Evolutionary conservation across 108 stramenopile genomes (phyloP).

Genomic region (Cyclotella atomus): DNA sequence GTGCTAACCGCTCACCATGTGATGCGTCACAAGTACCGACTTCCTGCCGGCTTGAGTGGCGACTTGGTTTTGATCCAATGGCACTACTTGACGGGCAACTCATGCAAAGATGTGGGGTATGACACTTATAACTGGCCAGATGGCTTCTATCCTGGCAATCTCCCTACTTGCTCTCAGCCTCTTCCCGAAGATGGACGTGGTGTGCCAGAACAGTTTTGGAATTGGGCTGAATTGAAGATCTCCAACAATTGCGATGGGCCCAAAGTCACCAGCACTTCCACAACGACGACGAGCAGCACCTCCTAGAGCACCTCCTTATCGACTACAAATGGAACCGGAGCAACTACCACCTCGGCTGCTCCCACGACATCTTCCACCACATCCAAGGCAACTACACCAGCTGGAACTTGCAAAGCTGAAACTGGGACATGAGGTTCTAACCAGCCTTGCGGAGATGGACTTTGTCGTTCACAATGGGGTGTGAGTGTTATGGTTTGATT

Average conservation of each 20-base stretch:
- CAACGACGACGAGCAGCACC: not conserved
- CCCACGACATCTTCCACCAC: not conserved
- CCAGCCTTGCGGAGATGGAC: conserved; percentile 12
- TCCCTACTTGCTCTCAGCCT: conserved; percentile 21
- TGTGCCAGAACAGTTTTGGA: conserved; percentile 43
- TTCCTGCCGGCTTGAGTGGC: conserved; percentile 21
- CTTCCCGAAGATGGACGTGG: conserved; percentile 36
- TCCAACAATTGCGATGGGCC: conserved; percentile 8
- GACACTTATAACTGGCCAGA: conserved; percentile 36
- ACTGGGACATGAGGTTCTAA: conserved; percentile 8
- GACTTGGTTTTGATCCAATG: conserved; percentile 36
- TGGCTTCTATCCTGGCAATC: conserved; percentile 6
- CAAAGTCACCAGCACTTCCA: not conserved
- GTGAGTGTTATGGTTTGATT: not conserved
- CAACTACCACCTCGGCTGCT: not conserved
- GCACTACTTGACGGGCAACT: conserved; percentile 64
- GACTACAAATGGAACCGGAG: not conserved
- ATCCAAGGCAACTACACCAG: not conserved
- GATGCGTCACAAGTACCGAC: conserved; percentile 24
- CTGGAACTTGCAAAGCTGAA: not conserved
- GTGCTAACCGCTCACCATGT: conserved; percentile 56
- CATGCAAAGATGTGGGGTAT: conserved; percentile 29
- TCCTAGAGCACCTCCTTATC: not conserved
- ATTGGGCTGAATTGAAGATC: conserved; percentile 41
- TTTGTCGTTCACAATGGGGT: conserved; percentile 21